Percentiles rank a stretch among this genome's conserved stretches.
These are phyloP conservation scores for Euptelea pleiosperma DNA, from an alignment of 164 flowering plant species.

Conservation along the genomic window DNA sequence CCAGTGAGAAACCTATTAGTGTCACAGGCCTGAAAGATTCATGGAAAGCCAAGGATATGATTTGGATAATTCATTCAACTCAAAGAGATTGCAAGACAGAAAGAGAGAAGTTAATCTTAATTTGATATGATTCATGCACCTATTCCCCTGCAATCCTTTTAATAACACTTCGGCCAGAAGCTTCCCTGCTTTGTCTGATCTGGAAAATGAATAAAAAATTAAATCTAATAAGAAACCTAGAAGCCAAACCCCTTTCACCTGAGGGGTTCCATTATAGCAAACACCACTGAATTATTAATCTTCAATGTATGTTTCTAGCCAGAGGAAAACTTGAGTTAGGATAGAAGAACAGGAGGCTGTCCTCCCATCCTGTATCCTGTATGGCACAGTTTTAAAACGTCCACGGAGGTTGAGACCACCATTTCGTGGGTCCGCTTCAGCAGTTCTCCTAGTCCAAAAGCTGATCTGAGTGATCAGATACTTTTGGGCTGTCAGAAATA, in stretches of 20 bases:
- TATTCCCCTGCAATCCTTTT: slow-evolving; percentile 89
- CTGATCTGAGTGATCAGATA: background rate
- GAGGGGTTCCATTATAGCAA: background rate
- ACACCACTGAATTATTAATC: too few species aligned
- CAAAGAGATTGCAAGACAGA: slow-evolving; percentile 1
- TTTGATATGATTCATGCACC: slow-evolving; percentile 40
- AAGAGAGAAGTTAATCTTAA: background rate
- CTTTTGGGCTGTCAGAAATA: too few species aligned
- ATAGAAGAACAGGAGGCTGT: background rate
- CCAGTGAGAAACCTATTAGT: slow-evolving; percentile 89
- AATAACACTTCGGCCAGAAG: slow-evolving; percentile 84
- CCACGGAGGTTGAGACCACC: background rate
- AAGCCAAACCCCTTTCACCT: background rate
- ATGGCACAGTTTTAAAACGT: background rate
- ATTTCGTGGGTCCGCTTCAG: background rate
- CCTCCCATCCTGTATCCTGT: background rate
- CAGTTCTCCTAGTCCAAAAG: background rate
- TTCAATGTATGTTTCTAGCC: background rate
- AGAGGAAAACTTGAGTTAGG: background rate
- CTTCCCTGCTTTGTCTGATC: slow-evolving; percentile 94
- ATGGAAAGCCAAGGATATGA: slow-evolving; percentile 10
- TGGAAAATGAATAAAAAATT: slow-evolving; percentile 18
- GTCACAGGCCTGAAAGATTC: slow-evolving; percentile 83
- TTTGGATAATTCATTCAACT: background rate
- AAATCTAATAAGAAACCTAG: background rate